Base-by-base conservation (phyloP, 345 rosid genomes). In the rapeseed (Brassica napus) region DNA sequence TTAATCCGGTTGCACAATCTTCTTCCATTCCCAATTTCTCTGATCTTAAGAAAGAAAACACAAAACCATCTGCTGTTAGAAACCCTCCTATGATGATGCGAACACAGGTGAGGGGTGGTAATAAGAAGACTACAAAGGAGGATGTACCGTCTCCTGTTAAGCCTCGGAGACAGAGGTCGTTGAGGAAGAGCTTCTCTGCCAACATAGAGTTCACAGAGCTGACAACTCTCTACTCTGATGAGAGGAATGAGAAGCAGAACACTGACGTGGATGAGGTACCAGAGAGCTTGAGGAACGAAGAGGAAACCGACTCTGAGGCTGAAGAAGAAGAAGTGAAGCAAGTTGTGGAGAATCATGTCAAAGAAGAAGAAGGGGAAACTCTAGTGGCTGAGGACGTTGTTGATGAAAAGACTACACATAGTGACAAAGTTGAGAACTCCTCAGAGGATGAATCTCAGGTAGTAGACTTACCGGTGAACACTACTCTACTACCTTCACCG, bases 21-120 rank as follows among this genome's bases (percentile, higher is more conserved):
- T 49, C 93, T 18, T 61, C 92, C 14, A 90, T 93, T 72, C 96
- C 98, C 8, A 90, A 81, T 80, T 95, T 89, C 79, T 88, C 93
- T 80, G 97, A 91, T 85, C 86, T 91, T 16, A 92, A 91, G 80
- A 95, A 95, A 82, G 99, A 95, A 84, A 91, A 90, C 83, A 87
- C 97, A 76, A 95, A 88, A 65, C 91, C 97, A 61, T 86, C 81
- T 79, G 76, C 81, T 76, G 81, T 84, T 68, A 95, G 87, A 85
- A 80, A 81, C 57, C 77, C 65, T 59, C 42, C 82, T 21, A 32
- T 71, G 54, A 68, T 63, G 60, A 68, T 63, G 61, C 93, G 89
- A 63, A 62, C 87, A 32, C 98, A 86, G 78, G 84, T 60, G 74
- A 90, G 93, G 84, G 81, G 72, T 80, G 76, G 85, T 65, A 88